Conservation (phyloP, 805 yeast species). For the Saitoella complicata region DNA sequence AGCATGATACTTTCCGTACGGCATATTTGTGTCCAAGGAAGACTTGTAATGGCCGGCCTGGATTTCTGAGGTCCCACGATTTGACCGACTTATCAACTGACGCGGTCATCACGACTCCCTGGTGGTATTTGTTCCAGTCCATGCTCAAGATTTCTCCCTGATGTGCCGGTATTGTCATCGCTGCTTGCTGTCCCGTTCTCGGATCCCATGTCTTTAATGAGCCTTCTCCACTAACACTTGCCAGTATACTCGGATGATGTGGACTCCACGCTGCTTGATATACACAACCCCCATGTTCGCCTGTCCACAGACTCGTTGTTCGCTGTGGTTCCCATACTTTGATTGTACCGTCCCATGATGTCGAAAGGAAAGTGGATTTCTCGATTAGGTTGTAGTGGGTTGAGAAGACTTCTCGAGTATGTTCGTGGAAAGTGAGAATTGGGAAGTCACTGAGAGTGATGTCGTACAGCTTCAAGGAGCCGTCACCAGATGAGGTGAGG, state of each 20-base stretch:
- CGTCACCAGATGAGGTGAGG: constrained; percentile 77
- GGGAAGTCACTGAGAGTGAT: constrained; percentile 51
- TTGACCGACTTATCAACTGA: constrained; percentile 81
- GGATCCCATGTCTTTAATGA: constrained; percentile 70
- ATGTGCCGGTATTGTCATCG: constrained; percentile 49
- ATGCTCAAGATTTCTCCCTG: constrained; percentile 66
- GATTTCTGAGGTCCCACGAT: constrained; percentile 76
- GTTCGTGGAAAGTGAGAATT: constrained; percentile 60
- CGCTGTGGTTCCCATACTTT: constrained; percentile 29
- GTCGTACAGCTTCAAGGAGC: constrained; percentile 71
- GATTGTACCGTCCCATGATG: constrained; percentile 86
- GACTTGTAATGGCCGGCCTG: constrained; percentile 44
- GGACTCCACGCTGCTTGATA: constrained; percentile 37
- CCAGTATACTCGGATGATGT: constrained; percentile 53
- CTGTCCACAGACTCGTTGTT: not conserved
- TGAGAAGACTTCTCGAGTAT: constrained; percentile 55
- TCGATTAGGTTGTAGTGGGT: constrained; percentile 60
- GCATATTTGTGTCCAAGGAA: constrained; percentile 81
- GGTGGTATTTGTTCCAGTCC: constrained; percentile 83
- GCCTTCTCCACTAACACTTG: constrained; percentile 61
- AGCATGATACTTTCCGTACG: constrained; percentile 68
- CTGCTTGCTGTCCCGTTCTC: constrained; percentile 45
- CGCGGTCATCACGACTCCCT: constrained; percentile 65
- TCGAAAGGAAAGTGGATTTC: constrained; percentile 50
- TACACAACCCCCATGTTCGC: constrained; percentile 40